Conservation (phyloP, 495 filamentous ascomycete species). For the Talaromyces thailandensis region DNA sequence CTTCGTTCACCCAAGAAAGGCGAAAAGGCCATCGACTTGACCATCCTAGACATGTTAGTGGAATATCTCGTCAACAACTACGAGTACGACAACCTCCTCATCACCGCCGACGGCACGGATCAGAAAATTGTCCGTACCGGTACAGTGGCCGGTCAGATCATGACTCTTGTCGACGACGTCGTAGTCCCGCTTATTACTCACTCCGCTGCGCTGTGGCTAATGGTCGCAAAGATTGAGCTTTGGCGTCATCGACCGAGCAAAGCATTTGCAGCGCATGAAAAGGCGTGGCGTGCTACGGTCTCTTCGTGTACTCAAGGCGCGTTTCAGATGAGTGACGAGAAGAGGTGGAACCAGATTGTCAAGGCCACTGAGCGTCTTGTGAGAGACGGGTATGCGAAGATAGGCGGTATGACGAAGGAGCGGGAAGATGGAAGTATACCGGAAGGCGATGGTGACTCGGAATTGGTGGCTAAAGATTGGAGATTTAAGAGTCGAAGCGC, state of each 20-base stretch:
- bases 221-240: slow-evolving; percentile 60
- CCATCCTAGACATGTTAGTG: slow-evolving; percentile 62
- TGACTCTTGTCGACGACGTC: slow-evolving; percentile 60
- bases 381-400: slow-evolving; percentile 39
- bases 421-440: slow-evolving; percentile 12
- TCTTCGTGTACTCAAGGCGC: slow-evolving; percentile 41
- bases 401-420: slow-evolving; percentile 31
- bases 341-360: slow-evolving; percentile 39
- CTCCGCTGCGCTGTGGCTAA: slow-evolving; percentile 63
- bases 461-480: slow-evolving; percentile 54
- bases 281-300: slow-evolving; percentile 68
- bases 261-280: slow-evolving; percentile 76
- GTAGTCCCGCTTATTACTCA: slow-evolving; percentile 77
- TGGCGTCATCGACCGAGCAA: slow-evolving; percentile 58
- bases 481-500: slow-evolving; percentile 81
- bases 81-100: slow-evolving; percentile 30
- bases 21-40: slow-evolving; percentile 69
- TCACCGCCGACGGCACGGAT: slow-evolving; percentile 6
- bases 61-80: slow-evolving; percentile 53
- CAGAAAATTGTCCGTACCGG: slow-evolving; percentile 28
- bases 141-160: slow-evolving; percentile 44
- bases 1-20: slow-evolving; percentile 58
- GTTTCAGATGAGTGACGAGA: slow-evolving; percentile 40
- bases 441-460: slow-evolving; percentile 14
- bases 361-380: slow-evolving; percentile 38